Evolutionary conservation across 805 yeast genomes (phyloP), one percentile per base, ranked within the genome.

Genomic region (Tetrapisispora fleetii): DNA sequence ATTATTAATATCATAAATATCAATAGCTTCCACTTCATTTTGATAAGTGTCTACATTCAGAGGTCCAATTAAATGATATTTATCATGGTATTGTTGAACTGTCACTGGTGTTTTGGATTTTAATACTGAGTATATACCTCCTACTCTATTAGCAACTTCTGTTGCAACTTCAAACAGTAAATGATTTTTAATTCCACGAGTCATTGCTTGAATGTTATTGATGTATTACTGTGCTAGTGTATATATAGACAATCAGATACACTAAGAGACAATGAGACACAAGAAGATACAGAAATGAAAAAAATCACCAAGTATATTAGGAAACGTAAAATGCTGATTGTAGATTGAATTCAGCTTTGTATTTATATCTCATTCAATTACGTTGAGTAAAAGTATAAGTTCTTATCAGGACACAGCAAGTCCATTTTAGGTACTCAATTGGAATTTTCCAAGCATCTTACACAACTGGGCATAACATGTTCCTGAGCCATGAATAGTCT

Each of bases 51-150:
- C 77, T 58, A 78, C 75, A 70, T 87, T 83, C 56, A 86, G 73
- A 0, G 96, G 96, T 4, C 99, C 99, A 48, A 93, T 73, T 45
- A 89, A 73, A 22, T 87, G 80, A 69, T 91, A 91, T 48, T 96
- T 75, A 58, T 84, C 87, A 54, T 85, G 78, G 68, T 89, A 93
- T 67, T 91, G 97, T 38, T 95, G 89, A 46, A 85, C 91, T 9
- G 99, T 91, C 51, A 90, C 89, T 9, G 97, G 97, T 8, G 97
- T 97, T 68, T 91, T 91, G 11, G 96, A 87, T 67, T 93, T 93
- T 62, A 91, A 76, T 46, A 91, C 99, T 7, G 98, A 90, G 71
- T 91, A 91, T 65, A 91, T 91, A 36, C 99, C 99, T 45, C 99
- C 99, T 21, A 91, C 98, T 59, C 95, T 76, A 72, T 93, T 90